Conservation (phyloP, 306 rosid species). For the Castanea sativa region DNA sequence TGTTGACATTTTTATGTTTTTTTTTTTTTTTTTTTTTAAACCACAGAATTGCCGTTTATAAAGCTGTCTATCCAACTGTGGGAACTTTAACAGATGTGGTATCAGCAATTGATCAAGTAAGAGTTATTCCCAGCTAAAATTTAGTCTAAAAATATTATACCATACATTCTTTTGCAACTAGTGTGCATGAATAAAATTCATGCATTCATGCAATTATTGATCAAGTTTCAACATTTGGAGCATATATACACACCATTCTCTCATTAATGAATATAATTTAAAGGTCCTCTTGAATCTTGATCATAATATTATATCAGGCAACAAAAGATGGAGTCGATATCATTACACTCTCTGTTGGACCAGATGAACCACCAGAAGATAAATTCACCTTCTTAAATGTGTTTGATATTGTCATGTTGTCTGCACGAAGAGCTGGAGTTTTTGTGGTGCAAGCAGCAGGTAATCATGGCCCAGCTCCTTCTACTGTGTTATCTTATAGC, state of each 20-base stretch:
- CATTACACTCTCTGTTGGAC: slow-evolving; percentile 72
- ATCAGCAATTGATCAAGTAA: slow-evolving; percentile 82
- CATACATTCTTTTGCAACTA: not conserved
- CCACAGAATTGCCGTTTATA: slow-evolving; percentile 79
- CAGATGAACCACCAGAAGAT: slow-evolving; percentile 57
- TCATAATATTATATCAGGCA: slow-evolving; percentile 38
- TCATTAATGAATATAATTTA: not conserved
- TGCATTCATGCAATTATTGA: too few relatives aligned
- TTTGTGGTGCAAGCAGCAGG: slow-evolving; percentile 86
- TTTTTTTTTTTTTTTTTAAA: not conserved
- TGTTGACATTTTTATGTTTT: not conserved
- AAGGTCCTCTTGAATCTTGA: too few relatives aligned
- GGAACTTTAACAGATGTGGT: slow-evolving; percentile 66
- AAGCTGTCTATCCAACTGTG: slow-evolving; percentile 72
- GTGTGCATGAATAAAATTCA: too few relatives aligned
- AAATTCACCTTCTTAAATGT: slow-evolving; percentile 53
- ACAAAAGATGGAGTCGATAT: slow-evolving; percentile 78
- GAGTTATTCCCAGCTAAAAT: not conserved
- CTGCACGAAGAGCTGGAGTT: slow-evolving; percentile 77
- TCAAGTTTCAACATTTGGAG: not conserved
- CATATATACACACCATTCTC: not conserved
- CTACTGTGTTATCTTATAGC: slow-evolving; percentile 65
- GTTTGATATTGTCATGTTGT: slow-evolving; percentile 56
- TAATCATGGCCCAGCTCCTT: slow-evolving; percentile 67
- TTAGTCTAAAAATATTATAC: not conserved